A percentile compares a stretch with the other conserved stretches of the same genome.
These are phyloP conservation scores for Solanum chmielewskii DNA, from an alignment of 257 asterid genomes.

Conservation along the genomic window DNA sequence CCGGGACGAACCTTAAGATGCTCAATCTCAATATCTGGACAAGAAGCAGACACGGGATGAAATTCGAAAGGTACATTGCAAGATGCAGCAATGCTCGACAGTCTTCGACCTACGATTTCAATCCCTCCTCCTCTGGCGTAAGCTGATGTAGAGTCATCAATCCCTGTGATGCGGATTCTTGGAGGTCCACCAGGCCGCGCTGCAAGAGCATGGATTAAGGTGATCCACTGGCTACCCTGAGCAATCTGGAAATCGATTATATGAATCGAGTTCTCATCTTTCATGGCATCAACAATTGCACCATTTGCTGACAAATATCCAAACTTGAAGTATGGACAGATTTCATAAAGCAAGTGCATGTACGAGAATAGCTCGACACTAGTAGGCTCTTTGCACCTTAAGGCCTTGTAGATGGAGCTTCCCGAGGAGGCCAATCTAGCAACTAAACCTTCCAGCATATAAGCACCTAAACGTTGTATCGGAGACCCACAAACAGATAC, in stretches of 20 bases:
- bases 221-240: slow-evolving; percentile 25
- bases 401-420: slow-evolving; percentile 15
- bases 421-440: slow-evolving; percentile 19
- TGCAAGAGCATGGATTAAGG: slow-evolving; percentile 19
- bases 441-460: slow-evolving; percentile 24
- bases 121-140: slow-evolving; percentile 22
- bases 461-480: slow-evolving; percentile 18
- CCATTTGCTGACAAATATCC: slow-evolving; percentile 25
- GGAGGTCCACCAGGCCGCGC: slow-evolving; percentile 23
- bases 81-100: slow-evolving; percentile 11
- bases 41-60: slow-evolving; percentile 5
- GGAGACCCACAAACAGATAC: slow-evolving; percentile 21
- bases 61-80: slow-evolving; percentile 16
- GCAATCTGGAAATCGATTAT: slow-evolving; percentile 19
- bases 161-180: slow-evolving; percentile 16
- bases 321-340: slow-evolving; percentile 24
- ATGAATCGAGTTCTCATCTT: slow-evolving; percentile 10
- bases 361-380: slow-evolving; percentile 13
- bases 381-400: slow-evolving; percentile 18
- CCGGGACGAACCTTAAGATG: slow-evolving; percentile 6
- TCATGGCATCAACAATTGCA: slow-evolving; percentile 26
- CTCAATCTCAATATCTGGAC: slow-evolving; percentile 7
- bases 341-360: slow-evolving; percentile 20
- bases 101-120: slow-evolving; percentile 12
- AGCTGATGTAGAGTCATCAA: slow-evolving; percentile 17